These are phyloP conservation scores for Phaseolus lunatus DNA, from an alignment of 306 rosid genomes.

Conservation along the genomic window DNA sequence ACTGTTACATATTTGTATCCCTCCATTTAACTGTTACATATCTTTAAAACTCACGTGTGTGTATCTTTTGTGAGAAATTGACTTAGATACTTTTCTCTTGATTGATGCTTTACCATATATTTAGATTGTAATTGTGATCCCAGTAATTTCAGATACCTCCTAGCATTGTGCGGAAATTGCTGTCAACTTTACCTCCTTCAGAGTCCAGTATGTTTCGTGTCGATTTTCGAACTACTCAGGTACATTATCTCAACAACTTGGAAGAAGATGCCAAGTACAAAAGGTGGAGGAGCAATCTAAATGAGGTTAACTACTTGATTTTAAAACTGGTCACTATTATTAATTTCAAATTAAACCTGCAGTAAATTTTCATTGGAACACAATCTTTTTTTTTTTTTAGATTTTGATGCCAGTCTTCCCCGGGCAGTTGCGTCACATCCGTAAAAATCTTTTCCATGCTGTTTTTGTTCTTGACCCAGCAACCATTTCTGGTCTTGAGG, in stretches of 20 bases:
- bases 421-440: constrained; percentile 93
- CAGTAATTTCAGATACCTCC: constrained; percentile 77
- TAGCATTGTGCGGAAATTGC: constrained; percentile 66
- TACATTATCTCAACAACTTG: constrained; percentile 89
- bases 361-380: constrained; percentile 18
- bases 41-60: constrained; percentile 7
- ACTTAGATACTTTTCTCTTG: constrained; percentile 17
- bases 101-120: constrained; percentile 37
- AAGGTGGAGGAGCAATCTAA: constrained; percentile 85
- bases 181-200: constrained; percentile 81
- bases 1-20: not conserved
- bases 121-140: constrained; percentile 37
- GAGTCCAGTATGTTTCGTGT: constrained; percentile 84
- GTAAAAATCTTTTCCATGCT: constrained; percentile 94
- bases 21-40: too few species aligned
- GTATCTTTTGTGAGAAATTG: constrained; percentile 18
- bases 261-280: constrained; percentile 94
- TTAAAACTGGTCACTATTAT: constrained; percentile 8
- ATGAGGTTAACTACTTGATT: constrained; percentile 66
- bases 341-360: constrained; percentile 30
- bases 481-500: constrained; percentile 86
- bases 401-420: constrained; percentile 98
- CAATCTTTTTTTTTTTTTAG: constrained; percentile 51
- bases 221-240: constrained; percentile 89
- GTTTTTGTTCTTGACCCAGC: constrained; percentile 90